Percentiles rank a stretch among this genome's conserved stretches.
These are phyloP conservation scores for Stephania japonica DNA, from an alignment of 164 flowering plant species.

Conservation along the genomic window DNA sequence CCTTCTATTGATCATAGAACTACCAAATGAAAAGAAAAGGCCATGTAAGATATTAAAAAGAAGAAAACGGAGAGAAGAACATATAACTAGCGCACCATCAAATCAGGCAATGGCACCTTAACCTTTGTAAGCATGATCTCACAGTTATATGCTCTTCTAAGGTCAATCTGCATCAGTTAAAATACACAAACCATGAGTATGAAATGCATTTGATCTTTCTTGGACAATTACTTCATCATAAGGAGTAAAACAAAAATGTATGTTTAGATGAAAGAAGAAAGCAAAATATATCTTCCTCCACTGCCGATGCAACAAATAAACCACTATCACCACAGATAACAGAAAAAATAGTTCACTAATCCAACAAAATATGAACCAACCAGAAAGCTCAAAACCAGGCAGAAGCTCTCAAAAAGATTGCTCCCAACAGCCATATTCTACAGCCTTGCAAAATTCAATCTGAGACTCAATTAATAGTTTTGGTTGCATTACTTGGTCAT, in stretches of 20 bases:
- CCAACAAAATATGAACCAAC: background rate
- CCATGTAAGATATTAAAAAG: background rate
- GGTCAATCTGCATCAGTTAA: slow-evolving; percentile 70
- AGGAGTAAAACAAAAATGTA: background rate
- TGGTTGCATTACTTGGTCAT: no score
- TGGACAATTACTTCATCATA: background rate
- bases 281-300: background rate
- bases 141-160: slow-evolving; percentile 84
- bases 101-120: slow-evolving; percentile 82
- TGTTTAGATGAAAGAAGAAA: background rate
- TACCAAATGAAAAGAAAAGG: background rate
- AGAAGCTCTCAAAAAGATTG: no score
- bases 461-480: no score
- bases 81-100: slow-evolving; percentile 57
- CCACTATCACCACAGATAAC: background rate
- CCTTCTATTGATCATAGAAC: background rate
- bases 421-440: no score
- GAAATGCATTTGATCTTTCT: background rate
- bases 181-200: background rate
- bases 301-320: background rate
- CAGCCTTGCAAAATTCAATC: no score
- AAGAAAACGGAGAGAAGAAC: background rate
- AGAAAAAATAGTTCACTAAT: background rate
- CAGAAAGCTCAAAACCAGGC: no score
- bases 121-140: slow-evolving; percentile 98